Evolutionary conservation across 208 protist species (phyloP).

Genomic region (Leishmania major): DNA sequence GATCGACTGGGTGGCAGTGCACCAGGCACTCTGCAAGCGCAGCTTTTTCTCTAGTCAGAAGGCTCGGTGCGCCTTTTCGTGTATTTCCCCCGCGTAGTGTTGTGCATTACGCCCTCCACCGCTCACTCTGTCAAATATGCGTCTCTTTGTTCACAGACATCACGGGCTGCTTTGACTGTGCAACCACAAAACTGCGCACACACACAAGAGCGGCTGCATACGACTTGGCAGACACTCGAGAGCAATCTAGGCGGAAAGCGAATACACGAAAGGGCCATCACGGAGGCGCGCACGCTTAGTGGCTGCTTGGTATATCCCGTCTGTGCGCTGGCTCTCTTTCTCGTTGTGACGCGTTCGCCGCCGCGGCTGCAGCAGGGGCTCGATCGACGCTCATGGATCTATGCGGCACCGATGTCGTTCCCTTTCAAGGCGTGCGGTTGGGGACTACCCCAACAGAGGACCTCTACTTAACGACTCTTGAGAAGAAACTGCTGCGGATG

Average conservation of each 20-base stretch:
- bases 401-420: background rate
- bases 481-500: conserved; percentile 9
- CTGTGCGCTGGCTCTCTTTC: too few species aligned
- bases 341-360: too few species aligned
- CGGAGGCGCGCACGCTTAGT: background rate
- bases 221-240: background rate
- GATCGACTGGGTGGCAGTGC: background rate
- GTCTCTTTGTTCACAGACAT: background rate
- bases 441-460: background rate
- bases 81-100: background rate
- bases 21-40: background rate
- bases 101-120: background rate
- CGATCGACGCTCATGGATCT: background rate
- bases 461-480: conserved; percentile 2
- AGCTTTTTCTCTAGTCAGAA: background rate
- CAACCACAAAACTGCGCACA: background rate
- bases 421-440: background rate
- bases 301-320: background rate
- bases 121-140: background rate
- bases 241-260: background rate
- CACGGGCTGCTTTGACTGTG: background rate
- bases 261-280: background rate
- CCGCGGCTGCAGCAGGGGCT: too few species aligned
- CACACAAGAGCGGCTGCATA: background rate
- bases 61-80: background rate